Evolutionary conservation across 106 monocot species (phyloP).

Genomic region (Vanilla planifolia): DNA sequence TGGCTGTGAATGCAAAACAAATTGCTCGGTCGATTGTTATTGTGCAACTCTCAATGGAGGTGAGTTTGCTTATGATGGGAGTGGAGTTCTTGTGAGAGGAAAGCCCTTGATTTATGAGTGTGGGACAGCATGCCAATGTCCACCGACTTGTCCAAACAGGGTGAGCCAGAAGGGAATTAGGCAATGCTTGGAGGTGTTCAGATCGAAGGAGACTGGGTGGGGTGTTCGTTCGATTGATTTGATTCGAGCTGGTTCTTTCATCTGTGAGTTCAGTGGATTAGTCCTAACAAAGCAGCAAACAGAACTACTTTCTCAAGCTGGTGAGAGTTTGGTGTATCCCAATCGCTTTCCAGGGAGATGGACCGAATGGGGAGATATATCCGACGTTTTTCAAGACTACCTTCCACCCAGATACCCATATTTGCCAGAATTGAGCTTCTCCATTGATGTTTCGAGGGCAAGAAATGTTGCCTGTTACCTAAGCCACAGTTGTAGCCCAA

Average conservation of each 20-base stretch:
- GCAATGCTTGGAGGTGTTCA: constrained; percentile 67
- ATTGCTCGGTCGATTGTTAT: constrained; percentile 52
- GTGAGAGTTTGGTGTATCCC: constrained; percentile 64
- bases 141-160: constrained; percentile 64
- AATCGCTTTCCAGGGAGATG: constrained; percentile 64
- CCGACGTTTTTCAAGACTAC: constrained; percentile 57
- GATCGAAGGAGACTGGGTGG: constrained; percentile 89
- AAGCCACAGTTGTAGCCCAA: constrained; percentile 82
- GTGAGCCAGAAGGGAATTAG: constrained; percentile 78
- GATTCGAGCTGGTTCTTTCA: constrained; percentile 80
- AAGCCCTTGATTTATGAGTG: constrained; percentile 90
- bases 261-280: constrained; percentile 82
- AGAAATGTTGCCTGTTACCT: constrained; percentile 92
- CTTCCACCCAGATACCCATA: constrained; percentile 24
- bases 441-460: constrained; percentile 71
- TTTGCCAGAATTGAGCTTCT: constrained; percentile 44
- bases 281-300: constrained; percentile 66
- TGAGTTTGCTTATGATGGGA: constrained; percentile 67
- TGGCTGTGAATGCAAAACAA: constrained; percentile 58
- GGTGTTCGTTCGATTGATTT: constrained; percentile 89
- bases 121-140: constrained; percentile 65
- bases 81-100: constrained; percentile 61
- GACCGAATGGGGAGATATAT: constrained; percentile 93
- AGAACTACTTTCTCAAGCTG: constrained; percentile 39
- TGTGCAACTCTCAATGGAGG: constrained; percentile 75